Evolutionary conservation across 495 filamentous ascomycete species (phyloP).

Genomic region (Hyphodiscus hymeniophilus): DNA sequence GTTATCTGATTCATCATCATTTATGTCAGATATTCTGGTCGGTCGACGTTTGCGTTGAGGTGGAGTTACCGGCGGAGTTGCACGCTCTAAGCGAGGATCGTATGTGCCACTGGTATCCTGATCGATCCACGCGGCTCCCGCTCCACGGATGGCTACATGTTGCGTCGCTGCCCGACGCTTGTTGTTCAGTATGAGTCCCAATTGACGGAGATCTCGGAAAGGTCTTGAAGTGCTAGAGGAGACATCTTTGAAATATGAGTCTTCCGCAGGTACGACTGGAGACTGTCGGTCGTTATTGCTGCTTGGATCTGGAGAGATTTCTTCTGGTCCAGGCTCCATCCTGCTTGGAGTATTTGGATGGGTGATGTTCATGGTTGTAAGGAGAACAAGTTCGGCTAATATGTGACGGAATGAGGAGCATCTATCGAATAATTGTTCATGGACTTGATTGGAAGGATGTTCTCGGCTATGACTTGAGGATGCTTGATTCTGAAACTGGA

Average conservation of each 20-base stretch:
- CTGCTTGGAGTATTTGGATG: too few species aligned
- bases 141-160: not conserved
- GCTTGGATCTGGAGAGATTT: too few species aligned
- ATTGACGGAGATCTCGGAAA: not conserved
- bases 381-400: too few species aligned
- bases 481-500: too few species aligned
- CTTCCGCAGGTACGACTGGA: not conserved
- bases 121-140: slow-evolving; percentile 9
- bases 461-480: too few species aligned
- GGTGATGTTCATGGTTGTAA: too few species aligned
- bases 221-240: not conserved
- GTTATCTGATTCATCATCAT: slow-evolving; percentile 3
- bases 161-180: slow-evolving; percentile 7
- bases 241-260: not conserved
- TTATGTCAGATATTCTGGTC: not conserved
- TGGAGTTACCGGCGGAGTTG: not conserved
- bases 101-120: slow-evolving; percentile 20
- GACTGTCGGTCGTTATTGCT: not conserved
- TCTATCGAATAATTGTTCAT: too few species aligned
- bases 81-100: slow-evolving; percentile 2
- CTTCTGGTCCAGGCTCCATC: too few species aligned
- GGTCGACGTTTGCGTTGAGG: not conserved
- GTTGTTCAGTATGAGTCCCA: not conserved
- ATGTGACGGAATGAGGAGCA: too few species aligned
- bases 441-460: too few species aligned